phyloP scores from a whole-genome alignment of 148 eudicot genomes.

The Cornus suecica region DNA sequence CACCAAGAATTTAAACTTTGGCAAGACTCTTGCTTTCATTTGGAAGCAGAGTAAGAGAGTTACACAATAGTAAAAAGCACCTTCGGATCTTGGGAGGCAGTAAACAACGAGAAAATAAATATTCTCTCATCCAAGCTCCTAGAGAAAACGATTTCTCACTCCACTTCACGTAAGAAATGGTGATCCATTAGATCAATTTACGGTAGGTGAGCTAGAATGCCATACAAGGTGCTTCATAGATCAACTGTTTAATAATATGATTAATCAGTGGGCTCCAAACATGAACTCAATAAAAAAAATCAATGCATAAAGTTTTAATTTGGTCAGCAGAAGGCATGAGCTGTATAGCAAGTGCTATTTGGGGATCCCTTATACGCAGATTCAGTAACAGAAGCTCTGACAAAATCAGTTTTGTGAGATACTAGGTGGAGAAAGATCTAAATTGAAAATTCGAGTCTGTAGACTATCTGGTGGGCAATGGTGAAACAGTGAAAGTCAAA shows the following conservation, averaged over 20 bases:
- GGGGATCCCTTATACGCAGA: too few species aligned
- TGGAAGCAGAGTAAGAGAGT: background rate
- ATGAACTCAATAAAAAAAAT: too few species aligned
- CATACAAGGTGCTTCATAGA: conserved; percentile 4
- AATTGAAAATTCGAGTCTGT: too few species aligned
- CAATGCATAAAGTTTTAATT: too few species aligned
- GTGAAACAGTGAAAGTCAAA: too few species aligned
- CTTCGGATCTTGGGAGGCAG: background rate
- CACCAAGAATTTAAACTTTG: background rate
- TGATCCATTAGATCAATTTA: background rate
- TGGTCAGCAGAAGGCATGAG: too few species aligned
- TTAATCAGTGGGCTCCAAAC: too few species aligned
- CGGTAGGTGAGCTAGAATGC: background rate
- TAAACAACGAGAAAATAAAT: background rate
- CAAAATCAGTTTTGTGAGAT: too few species aligned
- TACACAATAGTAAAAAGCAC: background rate
- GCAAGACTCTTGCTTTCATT: background rate
- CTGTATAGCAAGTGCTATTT: too few species aligned
- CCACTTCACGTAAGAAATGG: background rate
- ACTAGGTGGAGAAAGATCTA: too few species aligned
- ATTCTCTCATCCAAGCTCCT: background rate
- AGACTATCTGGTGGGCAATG: too few species aligned
- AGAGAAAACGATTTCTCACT: background rate
- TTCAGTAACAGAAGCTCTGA: too few species aligned
- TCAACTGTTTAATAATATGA: background rate